phyloP scores from a whole-genome alignment of 306 rosid species.

The Trifolium repens region DNA sequence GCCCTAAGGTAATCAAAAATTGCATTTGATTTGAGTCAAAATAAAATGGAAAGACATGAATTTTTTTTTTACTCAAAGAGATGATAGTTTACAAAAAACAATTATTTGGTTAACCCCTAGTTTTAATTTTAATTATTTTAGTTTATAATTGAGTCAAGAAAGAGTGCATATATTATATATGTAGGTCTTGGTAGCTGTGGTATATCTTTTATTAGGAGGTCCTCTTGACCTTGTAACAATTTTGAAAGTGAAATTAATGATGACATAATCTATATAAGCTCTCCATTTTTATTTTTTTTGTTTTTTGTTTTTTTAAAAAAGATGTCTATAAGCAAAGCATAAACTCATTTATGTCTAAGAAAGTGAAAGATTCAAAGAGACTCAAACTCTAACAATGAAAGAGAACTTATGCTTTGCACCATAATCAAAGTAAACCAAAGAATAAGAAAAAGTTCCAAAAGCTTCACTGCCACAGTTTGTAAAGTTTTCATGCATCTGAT shows the following conservation, averaged over 20 bases:
- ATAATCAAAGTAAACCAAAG: constrained; percentile 68
- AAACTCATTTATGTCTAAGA: constrained; percentile 39
- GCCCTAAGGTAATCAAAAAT: too few relatives aligned
- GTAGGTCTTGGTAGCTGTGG: too few relatives aligned
- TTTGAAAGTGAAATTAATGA: constrained; percentile 1
- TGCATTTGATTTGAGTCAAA: too few relatives aligned
- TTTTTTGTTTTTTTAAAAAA: neutral
- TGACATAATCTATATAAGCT: neutral
- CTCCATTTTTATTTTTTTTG: neutral
- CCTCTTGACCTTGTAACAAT: neutral
- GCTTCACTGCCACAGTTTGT: constrained; percentile 65
- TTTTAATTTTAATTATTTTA: too few relatives aligned
- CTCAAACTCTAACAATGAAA: constrained; percentile 24
- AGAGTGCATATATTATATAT: too few relatives aligned
- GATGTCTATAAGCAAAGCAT: constrained; percentile 75
- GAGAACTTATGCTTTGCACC: constrained; percentile 77
- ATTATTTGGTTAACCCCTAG: too few relatives aligned
- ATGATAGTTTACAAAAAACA: too few relatives aligned
- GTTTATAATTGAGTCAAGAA: too few relatives aligned
- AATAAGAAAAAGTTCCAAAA: constrained; percentile 63
- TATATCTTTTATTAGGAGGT: neutral
- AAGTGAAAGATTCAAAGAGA: constrained; percentile 46
- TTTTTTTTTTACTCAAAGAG: too few relatives aligned
- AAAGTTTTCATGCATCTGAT: constrained; percentile 48
- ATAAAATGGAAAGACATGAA: too few relatives aligned